phyloP scores from a whole-genome alignment of 305 asterid genomes.

The Fraxinus paxiana region DNA sequence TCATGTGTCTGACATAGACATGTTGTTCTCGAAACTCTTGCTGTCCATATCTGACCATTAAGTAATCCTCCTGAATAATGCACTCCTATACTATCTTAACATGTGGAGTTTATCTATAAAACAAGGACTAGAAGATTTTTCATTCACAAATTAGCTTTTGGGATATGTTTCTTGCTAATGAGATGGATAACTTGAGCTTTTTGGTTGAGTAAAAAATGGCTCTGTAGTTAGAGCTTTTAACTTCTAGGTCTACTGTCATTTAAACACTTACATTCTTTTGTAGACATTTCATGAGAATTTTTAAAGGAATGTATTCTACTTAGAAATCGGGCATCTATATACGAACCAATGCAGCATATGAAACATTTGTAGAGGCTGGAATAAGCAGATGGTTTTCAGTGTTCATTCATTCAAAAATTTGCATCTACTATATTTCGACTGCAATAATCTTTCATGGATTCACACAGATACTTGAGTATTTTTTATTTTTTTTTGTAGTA shows the following conservation, averaged over 20 bases:
- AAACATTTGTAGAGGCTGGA: not conserved
- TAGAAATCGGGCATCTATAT: not conserved
- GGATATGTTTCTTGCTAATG: not conserved
- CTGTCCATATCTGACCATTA: not conserved
- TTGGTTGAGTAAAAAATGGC: not conserved
- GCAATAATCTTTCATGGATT: not conserved
- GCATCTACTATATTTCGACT: not conserved
- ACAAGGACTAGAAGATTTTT: not conserved
- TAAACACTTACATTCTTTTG: not conserved
- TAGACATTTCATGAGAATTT: not conserved
- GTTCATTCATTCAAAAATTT: slow-evolving; percentile 7
- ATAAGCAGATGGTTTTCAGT: not conserved
- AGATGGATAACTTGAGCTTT: not conserved
- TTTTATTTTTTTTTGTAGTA: not conserved
- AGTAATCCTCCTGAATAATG: not conserved
- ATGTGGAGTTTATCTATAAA: not conserved
- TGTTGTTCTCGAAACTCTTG: not conserved
- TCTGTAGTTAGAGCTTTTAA: not conserved
- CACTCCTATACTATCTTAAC: not conserved
- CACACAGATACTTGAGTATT: not conserved
- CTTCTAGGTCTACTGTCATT: not conserved
- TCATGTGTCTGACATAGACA: not conserved
- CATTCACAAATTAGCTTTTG: not conserved
- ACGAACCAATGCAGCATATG: not conserved
- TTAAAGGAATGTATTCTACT: not conserved